phyloP scores from a whole-genome alignment of 2,329 filamentous ascomycete species.

The Lojkania enalia region DNA sequence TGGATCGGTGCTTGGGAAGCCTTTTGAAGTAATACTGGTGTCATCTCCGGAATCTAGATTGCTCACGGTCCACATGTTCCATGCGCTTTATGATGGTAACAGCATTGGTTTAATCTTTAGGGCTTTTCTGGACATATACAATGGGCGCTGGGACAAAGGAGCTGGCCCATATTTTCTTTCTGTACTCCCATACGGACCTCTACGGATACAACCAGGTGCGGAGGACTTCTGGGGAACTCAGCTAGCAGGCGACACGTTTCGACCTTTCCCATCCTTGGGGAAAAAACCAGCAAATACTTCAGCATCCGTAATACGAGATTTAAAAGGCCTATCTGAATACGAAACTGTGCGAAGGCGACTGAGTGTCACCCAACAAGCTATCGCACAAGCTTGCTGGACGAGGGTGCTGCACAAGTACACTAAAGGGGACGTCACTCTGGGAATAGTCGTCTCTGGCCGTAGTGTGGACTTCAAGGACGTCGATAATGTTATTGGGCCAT shows the following conservation, averaged over 20 bases:
- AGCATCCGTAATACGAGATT: conserved; percentile 33
- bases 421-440: conserved; percentile 59
- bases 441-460: conserved; percentile 78
- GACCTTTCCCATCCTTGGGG: conserved; percentile 32
- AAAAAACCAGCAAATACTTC: conserved; percentile 19
- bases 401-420: conserved; percentile 61
- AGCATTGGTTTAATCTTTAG: conserved; percentile 72
- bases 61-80: conserved; percentile 74
- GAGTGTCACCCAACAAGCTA: conserved; percentile 75
- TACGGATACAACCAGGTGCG: conserved; percentile 55
- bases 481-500: conserved; percentile 72
- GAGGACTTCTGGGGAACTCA: conserved; percentile 70
- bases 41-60: conserved; percentile 33
- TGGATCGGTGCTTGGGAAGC: conserved; percentile 51
- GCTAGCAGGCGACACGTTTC: conserved; percentile 46
- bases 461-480: conserved; percentile 68
- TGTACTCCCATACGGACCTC: conserved; percentile 69
- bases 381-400: conserved; percentile 76
- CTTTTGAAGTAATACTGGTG: conserved; percentile 57
- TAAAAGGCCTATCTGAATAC: conserved; percentile 53
- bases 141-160: conserved; percentile 22
- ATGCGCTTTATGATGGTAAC: conserved; percentile 83
- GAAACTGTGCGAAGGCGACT: conserved; percentile 58
- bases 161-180: conserved; percentile 65
- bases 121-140: conserved; percentile 60